Percentiles rank a stretch among this genome's conserved stretches.
phyloP scores from a whole-genome alignment of 306 rosid genomes.

The Purshia tridentata region DNA sequence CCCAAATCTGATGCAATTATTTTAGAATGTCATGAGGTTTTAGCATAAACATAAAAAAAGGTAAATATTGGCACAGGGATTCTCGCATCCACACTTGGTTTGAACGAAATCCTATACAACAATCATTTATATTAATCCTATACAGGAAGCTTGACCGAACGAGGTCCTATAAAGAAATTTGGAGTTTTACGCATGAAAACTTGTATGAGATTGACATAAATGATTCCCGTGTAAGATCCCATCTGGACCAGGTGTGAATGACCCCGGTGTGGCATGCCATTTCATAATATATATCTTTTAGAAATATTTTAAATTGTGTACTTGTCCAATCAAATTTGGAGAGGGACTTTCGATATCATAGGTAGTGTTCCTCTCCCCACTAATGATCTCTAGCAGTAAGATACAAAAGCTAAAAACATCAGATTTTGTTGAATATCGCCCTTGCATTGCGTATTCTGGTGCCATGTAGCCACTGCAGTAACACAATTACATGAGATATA shows the following conservation, averaged over 20 bases:
- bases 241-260: too few relatives aligned
- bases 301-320: slow-evolving; percentile 20
- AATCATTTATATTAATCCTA: too few relatives aligned
- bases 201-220: too few relatives aligned
- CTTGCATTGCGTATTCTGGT: slow-evolving; percentile 60
- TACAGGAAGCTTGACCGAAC: too few relatives aligned
- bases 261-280: not conserved
- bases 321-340: slow-evolving; percentile 48
- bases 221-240: too few relatives aligned
- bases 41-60: not conserved
- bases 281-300: not conserved
- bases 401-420: slow-evolving; percentile 63
- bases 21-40: not conserved
- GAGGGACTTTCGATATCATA: slow-evolving; percentile 22
- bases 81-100: too few relatives aligned
- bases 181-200: too few relatives aligned
- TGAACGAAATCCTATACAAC: too few relatives aligned
- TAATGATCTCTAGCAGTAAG: slow-evolving; percentile 53
- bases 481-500: not conserved
- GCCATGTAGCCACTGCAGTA: slow-evolving; percentile 56
- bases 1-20: slow-evolving; percentile 45
- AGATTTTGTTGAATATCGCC: slow-evolving; percentile 48
- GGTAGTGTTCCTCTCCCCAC: slow-evolving; percentile 50
- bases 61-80: not conserved
- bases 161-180: too few relatives aligned